Percentiles rank a stretch among this genome's conserved stretches.
Evolutionary conservation across 2,329 filamentous ascomycete genomes (phyloP).

Genomic region (Colletotrichum cereale): DNA sequence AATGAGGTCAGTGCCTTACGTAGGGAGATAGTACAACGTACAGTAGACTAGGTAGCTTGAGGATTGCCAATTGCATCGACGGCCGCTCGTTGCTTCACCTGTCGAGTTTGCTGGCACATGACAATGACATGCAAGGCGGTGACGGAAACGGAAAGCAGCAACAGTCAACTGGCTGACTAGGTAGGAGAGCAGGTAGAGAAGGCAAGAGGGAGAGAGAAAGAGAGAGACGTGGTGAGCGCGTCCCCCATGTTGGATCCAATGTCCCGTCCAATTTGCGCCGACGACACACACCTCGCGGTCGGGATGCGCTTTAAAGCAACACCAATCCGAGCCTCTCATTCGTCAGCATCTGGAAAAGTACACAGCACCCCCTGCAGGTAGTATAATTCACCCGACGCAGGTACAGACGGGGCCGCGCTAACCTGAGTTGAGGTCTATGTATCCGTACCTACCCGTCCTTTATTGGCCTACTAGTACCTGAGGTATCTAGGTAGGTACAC

Average conservation of each 20-base stretch:
- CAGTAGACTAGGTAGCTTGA: background rate
- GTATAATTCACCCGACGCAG: slow-evolving; percentile 37
- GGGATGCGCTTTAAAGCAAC: slow-evolving; percentile 21
- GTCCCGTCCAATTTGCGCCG: slow-evolving; percentile 37
- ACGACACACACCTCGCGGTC: background rate
- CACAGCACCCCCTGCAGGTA: slow-evolving; percentile 27
- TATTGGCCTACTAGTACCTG: background rate
- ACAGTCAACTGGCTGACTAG: background rate
- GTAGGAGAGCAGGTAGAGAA: background rate
- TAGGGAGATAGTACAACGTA: slow-evolving; percentile 10
- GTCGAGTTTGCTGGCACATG: background rate
- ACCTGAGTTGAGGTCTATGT: slow-evolving; percentile 21
- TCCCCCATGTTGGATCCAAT: slow-evolving; percentile 31
- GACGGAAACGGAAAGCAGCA: background rate
- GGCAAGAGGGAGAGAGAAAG: background rate
- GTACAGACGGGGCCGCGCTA: slow-evolving; percentile 36
- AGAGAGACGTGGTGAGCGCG: background rate
- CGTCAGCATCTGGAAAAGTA: background rate
- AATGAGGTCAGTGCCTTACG: slow-evolving; percentile 33
- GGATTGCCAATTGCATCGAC: slow-evolving; percentile 14
- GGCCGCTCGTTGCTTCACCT: background rate
- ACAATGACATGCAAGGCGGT: slow-evolving; percentile 4
- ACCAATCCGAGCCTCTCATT: slow-evolving; percentile 13
- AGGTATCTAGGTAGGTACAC: no score
- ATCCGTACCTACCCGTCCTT: background rate